A percentile compares a stretch with the other conserved stretches of the same genome.
These are phyloP conservation scores for Euphrasia arctica DNA, from an alignment of 305 asterid species.

Conservation along the genomic window DNA sequence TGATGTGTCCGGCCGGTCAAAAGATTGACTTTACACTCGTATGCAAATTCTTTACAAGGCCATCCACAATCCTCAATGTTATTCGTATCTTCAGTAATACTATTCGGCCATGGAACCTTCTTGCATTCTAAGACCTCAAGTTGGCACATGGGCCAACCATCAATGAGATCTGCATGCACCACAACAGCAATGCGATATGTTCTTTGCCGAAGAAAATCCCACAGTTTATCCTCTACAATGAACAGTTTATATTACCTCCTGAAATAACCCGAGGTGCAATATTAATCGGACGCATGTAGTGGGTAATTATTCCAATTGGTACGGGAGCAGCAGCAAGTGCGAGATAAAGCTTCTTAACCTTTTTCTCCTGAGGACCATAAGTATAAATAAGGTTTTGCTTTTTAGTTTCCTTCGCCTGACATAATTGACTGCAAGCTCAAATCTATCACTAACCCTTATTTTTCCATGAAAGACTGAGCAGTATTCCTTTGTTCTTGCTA, in stretches of 20 bases:
- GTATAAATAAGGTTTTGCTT: not conserved
- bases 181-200: constrained; percentile 14
- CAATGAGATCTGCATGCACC: constrained; percentile 52
- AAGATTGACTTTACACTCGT: constrained; percentile 80
- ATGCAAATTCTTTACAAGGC: constrained; percentile 67
- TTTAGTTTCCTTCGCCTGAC: not conserved
- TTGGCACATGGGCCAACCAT: constrained; percentile 79
- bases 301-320: constrained; percentile 66
- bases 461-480: constrained; percentile 84
- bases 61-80: constrained; percentile 70
- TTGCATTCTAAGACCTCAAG: constrained; percentile 90
- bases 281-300: constrained; percentile 89
- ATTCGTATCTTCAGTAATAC: constrained; percentile 33
- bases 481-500: constrained; percentile 82
- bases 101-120: constrained; percentile 76
- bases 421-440: constrained; percentile 5
- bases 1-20: constrained; percentile 90
- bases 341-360: constrained; percentile 81
- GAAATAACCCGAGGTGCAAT: constrained; percentile 81
- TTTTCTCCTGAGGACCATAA: constrained; percentile 57
- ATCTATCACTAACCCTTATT: constrained; percentile 71
- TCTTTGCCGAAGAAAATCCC: constrained; percentile 10
- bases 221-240: not conserved
- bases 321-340: constrained; percentile 90
- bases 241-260: constrained; percentile 44